These are phyloP conservation scores for Cordia subcordata DNA, from an alignment of 257 asterid species.

Conservation along the genomic window DNA sequence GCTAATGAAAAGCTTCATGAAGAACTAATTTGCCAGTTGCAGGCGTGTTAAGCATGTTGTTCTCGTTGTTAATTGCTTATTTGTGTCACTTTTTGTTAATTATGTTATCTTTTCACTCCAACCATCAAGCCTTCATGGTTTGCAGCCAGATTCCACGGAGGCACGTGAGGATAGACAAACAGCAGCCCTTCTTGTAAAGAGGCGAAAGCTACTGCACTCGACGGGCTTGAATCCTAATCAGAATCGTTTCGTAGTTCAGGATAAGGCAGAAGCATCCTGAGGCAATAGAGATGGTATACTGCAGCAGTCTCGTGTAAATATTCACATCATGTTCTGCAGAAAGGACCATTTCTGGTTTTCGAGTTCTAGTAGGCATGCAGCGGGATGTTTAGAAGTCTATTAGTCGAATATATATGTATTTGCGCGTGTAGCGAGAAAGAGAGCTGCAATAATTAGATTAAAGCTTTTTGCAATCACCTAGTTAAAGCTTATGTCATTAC, in stretches of 20 bases:
- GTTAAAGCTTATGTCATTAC: too few species aligned
- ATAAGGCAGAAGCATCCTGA: slow-evolving; percentile 24
- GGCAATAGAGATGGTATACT: background rate
- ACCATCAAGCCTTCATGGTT: background rate
- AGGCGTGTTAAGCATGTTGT: background rate
- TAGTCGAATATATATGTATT: too few species aligned
- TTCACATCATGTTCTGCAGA: background rate
- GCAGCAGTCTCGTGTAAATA: background rate
- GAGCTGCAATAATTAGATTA: too few species aligned
- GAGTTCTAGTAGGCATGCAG: too few species aligned
- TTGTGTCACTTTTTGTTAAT: background rate
- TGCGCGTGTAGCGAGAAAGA: too few species aligned
- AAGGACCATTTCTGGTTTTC: too few species aligned
- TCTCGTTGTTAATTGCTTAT: background rate
- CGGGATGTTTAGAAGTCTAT: too few species aligned
- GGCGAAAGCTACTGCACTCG: slow-evolving; percentile 69
- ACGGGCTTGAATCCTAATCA: slow-evolving; percentile 48
- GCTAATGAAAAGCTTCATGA: too few species aligned
- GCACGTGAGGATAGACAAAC: slow-evolving; percentile 58
- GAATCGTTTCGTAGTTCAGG: slow-evolving; percentile 55
- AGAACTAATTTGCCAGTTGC: background rate
- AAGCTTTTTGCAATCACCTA: too few species aligned
- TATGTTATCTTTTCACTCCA: background rate
- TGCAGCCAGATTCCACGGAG: slow-evolving; percentile 69
- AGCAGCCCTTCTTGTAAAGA: slow-evolving; percentile 56